A percentile compares a stretch with the other conserved stretches of the same genome.
Evolutionary conservation across 176 grass and related monocot genomes (phyloP).

Genomic region (Areca catechu): DNA sequence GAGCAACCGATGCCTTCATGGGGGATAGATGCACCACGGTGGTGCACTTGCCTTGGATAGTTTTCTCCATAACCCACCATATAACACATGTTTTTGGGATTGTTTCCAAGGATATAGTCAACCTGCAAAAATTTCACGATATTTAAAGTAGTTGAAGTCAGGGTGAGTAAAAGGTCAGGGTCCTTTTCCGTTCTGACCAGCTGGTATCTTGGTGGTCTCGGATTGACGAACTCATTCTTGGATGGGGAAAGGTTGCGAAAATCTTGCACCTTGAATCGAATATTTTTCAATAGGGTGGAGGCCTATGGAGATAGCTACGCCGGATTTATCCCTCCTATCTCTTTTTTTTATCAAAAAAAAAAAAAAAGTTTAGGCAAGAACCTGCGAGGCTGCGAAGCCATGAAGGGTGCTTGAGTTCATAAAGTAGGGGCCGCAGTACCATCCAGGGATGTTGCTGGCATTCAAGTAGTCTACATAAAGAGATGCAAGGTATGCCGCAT

Average conservation of each 20-base stretch:
- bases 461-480: constrained; percentile 22
- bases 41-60: constrained; percentile 52
- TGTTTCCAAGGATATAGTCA: constrained; percentile 63
- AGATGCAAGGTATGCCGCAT: constrained; percentile 18
- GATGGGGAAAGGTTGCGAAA: no score
- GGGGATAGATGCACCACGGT: constrained; percentile 52
- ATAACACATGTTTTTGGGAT: constrained; percentile 60
- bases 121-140: constrained; percentile 15
- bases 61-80: constrained; percentile 59
- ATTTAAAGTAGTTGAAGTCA: no score
- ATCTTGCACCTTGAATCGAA: no score
- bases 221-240: no score
- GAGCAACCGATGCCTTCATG: constrained; percentile 17
- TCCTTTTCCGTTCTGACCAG: no score
- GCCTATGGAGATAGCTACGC: no score
- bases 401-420: background rate
- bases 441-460: constrained; percentile 4
- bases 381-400: constrained; percentile 18
- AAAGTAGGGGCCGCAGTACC: constrained; percentile 12
- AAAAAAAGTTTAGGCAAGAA: constrained; percentile 4
- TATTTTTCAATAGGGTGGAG: no score
- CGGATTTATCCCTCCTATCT: no score
- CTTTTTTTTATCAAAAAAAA: no score
- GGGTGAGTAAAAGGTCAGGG: no score
- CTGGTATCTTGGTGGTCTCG: no score